Base-by-base conservation (phyloP, 495 filamentous ascomycete species). In the Copromyces sp. region DNA sequence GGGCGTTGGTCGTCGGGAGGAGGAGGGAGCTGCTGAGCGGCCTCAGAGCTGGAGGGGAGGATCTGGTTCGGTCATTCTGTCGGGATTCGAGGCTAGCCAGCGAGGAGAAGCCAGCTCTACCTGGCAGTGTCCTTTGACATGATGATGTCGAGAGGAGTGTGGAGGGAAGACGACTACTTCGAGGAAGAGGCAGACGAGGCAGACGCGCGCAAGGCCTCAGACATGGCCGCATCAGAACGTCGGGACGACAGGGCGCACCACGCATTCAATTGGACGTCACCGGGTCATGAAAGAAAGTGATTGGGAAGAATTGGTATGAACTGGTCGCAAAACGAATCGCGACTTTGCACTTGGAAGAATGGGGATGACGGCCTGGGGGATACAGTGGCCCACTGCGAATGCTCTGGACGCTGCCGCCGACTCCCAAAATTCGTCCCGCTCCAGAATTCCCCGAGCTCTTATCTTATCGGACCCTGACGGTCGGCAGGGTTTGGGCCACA, bases 161-260 rank as follows among this genome's bases (percentile, higher is more conserved):
- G 11, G 20, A 37, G 11, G 45, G 35, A 71, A 68, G 70, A 71
- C 20, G 47, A 59, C 53, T 61, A 39, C 17, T 39, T 32, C 53
- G 47, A 68, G 40, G 40, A 68, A 35, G 71, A 74, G 76, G 71
- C 74, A 71, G 73, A 72, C 72, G 74, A 53, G 74, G 73, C 72
- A 70, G 70, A 53, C 70, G 53, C 73, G 53, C 29, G 29, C 53
- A 65, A 65, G 53, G 53, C 53, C 69, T 59, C 73, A 75, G 77
- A 73, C 77, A 80, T 80, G 76, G 76, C 73, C 78, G 77, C 78
- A 80, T 80, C 71, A 77, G 77, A 65, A 32, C 53, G 74, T 70
- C 72, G 68, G 72, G 59, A 39, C 71, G 74, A 75, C 77, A 72
- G 71, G 68, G 75, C 72, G 75, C 74, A 59, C 75, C 74, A 71